Conservation (phyloP, 495 filamentous ascomycete species). For the Elaphomyces granulatus region DNA sequence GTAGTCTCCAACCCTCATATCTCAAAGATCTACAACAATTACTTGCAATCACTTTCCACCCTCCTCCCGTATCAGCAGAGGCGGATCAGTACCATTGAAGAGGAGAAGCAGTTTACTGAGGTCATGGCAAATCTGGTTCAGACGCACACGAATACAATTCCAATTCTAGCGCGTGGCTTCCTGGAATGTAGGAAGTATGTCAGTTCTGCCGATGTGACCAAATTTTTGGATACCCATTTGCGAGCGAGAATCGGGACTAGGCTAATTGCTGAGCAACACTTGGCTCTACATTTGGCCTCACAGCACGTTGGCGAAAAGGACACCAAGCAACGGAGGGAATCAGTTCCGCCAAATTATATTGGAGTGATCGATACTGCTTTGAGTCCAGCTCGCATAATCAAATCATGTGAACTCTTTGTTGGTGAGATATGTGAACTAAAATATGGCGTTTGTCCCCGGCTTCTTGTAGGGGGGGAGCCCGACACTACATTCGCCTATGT, state of each 20-base stretch:
- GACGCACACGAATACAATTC: constrained; percentile 87
- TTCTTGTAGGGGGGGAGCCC: constrained; percentile 69
- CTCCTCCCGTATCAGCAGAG: constrained; percentile 69
- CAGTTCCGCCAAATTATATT: constrained; percentile 56
- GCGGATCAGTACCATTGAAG: constrained; percentile 67
- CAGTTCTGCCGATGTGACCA: constrained; percentile 59
- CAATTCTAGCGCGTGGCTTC: constrained; percentile 80
- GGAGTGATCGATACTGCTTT: constrained; percentile 94
- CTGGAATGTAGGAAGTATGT: constrained; percentile 86
- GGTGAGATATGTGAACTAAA: constrained; percentile 92
- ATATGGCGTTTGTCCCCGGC: constrained; percentile 74
- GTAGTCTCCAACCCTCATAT: constrained; percentile 94
- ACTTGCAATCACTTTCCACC: constrained; percentile 79
- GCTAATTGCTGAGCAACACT: constrained; percentile 90
- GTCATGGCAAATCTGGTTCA: constrained; percentile 87
- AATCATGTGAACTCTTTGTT: constrained; percentile 74
- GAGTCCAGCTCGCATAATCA: constrained; percentile 64
- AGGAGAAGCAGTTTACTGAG: constrained; percentile 79
- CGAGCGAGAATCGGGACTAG: constrained; percentile 88
- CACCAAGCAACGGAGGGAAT: constrained; percentile 19
- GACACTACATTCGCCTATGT: constrained; percentile 78
- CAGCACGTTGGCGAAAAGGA: constrained; percentile 46
- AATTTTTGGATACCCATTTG: constrained; percentile 87
- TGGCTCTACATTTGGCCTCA: constrained; percentile 77
- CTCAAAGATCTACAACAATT: constrained; percentile 84